A percentile compares a stretch with the other conserved stretches of the same genome.
Evolutionary conservation across 1,139 yeast genomes (phyloP).

Genomic region (Scheffersomyces titani): DNA sequence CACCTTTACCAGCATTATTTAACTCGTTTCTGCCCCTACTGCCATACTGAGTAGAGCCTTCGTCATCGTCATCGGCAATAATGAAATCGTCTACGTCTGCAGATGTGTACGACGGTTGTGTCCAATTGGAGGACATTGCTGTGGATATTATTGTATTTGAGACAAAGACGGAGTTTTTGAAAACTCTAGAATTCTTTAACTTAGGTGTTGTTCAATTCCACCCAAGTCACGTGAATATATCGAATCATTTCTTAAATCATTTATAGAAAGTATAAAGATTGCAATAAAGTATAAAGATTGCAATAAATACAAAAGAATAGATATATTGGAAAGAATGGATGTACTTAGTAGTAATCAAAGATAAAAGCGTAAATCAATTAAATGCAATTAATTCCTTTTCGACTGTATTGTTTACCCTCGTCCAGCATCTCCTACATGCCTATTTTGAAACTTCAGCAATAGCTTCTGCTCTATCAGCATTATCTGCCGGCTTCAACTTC

Average conservation of each 20-base stretch:
- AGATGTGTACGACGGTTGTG: slow-evolving; percentile 9
- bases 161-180: not conserved
- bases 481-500: slow-evolving; percentile 10
- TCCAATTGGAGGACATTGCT: slow-evolving; percentile 10
- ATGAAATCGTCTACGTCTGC: slow-evolving; percentile 20
- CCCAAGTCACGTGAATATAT: not conserved
- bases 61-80: slow-evolving; percentile 21
- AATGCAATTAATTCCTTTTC: not conserved
- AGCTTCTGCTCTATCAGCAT: slow-evolving; percentile 3
- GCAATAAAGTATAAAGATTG: not conserved
- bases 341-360: no score
- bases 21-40: not conserved
- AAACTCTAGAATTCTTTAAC: no score
- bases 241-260: not conserved
- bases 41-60: not conserved
- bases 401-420: not conserved
- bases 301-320: no score
- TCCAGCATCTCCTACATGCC: not conserved
- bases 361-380: not conserved
- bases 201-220: not conserved
- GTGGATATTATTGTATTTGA: not conserved
- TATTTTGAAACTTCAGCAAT: not conserved
- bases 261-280: no score
- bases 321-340: no score
- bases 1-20: not conserved